Base-by-base conservation (phyloP, 2,329 filamentous ascomycete genomes). In the Trichocomaceae sp. region DNA sequence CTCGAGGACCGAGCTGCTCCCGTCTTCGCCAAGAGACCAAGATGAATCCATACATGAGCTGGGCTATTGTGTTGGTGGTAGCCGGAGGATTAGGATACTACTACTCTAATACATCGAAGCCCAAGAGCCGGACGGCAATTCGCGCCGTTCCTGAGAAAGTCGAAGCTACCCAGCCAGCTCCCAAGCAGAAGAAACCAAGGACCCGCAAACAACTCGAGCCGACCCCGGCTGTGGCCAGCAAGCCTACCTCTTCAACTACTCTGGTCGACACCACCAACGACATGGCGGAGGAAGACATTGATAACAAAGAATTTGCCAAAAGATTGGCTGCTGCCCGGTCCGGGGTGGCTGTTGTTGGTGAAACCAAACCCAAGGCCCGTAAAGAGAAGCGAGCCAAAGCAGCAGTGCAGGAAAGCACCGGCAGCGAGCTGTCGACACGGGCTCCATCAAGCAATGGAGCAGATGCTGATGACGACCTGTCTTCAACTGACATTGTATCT, bases 391-490 rank as follows among this genome's bases (percentile, higher is more conserved):
- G 88, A 75, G 86, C 87, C 72, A 88, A 90, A 77, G 62, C 66
- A 44, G 47, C 37, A 23, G 42, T 50, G 13, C 63, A 61, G 58
- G 63, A 79, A 80, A 66, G 75, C 80, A 69, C 75, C 76, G 63
- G 59, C 55, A 72, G 74, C 37, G 70, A 72, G 44, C 70, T 79
- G 59, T 77, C 78, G 31, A 83, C 81, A 12, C 78, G 81, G 49
- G 78, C 82, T 6, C 87, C 87, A 0, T 91, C 88, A 3, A 85
- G 83, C 52, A 82, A 83, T 45, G 87, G 83, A 51, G 86, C 79
- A 29, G 88, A 92, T 66, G 88, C 85, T 13, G 89, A 93, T 64
- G 88, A 95, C 64, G 89, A 95, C 64, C 76, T 86, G 63, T 90
- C 90, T 2, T 78, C 86, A 7, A 78, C 49, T 20, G 54, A 56